A percentile compares a stretch with the other conserved stretches of the same genome.
Conservation (phyloP, 176 grass and related monocot species). For the Juncus inflexus region DNA sequence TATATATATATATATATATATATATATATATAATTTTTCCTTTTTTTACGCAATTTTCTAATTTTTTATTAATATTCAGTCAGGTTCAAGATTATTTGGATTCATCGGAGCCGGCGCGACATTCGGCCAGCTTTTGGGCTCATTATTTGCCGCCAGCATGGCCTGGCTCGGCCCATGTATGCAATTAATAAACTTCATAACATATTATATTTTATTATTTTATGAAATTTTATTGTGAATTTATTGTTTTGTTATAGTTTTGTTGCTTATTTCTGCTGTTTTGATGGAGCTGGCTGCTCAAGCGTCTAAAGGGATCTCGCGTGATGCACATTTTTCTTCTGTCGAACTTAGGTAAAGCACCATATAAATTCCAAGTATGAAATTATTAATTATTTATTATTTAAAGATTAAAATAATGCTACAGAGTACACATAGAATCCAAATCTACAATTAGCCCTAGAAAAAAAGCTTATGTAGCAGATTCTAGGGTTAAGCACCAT, state of each 20-base stretch:
- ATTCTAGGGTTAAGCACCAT: too few relatives aligned
- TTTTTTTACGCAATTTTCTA: conserved; percentile 27
- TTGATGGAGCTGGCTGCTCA: conserved; percentile 82
- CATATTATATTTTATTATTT: conserved; percentile 2
- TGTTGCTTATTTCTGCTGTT: conserved; percentile 73
- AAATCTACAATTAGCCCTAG: too few relatives aligned
- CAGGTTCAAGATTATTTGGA: conserved; percentile 94
- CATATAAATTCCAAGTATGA: too few relatives aligned
- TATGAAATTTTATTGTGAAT: not conserved
- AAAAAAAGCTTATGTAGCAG: too few relatives aligned
- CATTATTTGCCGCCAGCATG: conserved; percentile 87
- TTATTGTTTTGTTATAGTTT: conserved; percentile 40
- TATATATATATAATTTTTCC: too few relatives aligned
- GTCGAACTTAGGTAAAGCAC: conserved; percentile 27
- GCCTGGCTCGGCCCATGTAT: conserved; percentile 92
- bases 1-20: too few relatives aligned
- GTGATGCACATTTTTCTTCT: conserved; percentile 42
- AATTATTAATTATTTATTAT: too few relatives aligned
- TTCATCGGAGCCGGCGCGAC: conserved; percentile 94
- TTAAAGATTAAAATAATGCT: too few relatives aligned
- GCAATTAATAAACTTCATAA: conserved; percentile 5
- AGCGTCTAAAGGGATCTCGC: conserved; percentile 78
- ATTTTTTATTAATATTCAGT: conserved; percentile 59
- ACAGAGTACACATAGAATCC: too few relatives aligned
- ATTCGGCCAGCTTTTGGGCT: conserved; percentile 80